Percentiles rank a stretch among this genome's conserved stretches.
phyloP scores from a whole-genome alignment of 768 basidiomycete genomes.

The Boletus fagicola region DNA sequence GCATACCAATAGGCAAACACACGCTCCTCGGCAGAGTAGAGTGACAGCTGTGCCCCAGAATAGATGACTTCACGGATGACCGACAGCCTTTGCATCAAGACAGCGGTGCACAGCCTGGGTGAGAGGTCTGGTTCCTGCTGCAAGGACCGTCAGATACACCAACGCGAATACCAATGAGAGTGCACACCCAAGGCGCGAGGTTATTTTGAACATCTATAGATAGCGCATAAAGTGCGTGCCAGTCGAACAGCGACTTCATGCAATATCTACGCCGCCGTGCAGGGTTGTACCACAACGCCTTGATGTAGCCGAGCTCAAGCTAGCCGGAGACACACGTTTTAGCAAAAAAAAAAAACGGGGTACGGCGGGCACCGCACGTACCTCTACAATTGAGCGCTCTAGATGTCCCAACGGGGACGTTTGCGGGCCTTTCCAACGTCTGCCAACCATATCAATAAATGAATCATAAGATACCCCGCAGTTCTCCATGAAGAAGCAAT shows the following conservation, averaged over 20 bases:
- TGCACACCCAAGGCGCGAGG: conserved; percentile 21
- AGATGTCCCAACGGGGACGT: conserved; percentile 41
- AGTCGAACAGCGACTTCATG: conserved; percentile 59
- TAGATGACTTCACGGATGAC: conserved; percentile 65
- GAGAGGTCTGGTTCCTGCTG: conserved; percentile 33
- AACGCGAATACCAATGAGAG: not conserved
- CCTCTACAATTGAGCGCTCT: conserved; percentile 40
- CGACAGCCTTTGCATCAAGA: conserved; percentile 58
- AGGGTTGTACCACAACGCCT: conserved; percentile 66
- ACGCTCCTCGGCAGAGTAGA: conserved; percentile 67
- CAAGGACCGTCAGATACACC: conserved; percentile 5
- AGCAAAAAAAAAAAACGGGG: not conserved
- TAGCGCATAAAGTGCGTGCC: conserved; percentile 62
- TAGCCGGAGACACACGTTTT: conserved; percentile 26
- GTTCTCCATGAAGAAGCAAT: conserved; percentile 64
- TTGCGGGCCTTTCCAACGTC: conserved; percentile 38
- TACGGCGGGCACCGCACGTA: conserved; percentile 8
- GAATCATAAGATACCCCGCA: conserved; percentile 53
- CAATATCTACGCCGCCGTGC: conserved; percentile 63
- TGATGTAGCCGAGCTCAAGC: conserved; percentile 58
- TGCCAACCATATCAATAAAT: conserved; percentile 39
- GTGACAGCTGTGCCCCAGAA: conserved; percentile 74
- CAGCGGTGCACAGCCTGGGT: conserved; percentile 26
- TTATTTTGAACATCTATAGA: conserved; percentile 28
- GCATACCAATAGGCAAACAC: conserved; percentile 78